Evolutionary conservation across 2,329 filamentous ascomycete genomes (phyloP).

Genomic region (Aspergillus sp.): DNA sequence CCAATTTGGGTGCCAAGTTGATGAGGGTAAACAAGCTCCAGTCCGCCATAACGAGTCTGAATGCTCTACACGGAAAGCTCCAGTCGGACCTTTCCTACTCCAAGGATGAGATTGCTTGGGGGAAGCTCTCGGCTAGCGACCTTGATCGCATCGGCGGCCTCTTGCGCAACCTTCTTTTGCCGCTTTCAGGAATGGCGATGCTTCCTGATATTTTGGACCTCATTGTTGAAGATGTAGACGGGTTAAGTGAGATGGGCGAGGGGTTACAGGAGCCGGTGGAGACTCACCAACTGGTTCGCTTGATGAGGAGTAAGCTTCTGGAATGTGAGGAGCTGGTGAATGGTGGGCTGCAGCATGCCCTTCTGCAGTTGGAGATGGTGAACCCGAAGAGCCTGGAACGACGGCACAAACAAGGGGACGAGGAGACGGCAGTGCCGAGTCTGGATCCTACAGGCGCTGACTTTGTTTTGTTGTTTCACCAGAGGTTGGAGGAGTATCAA

Average conservation of each 20-base stretch:
- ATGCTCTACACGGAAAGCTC: conserved; percentile 66
- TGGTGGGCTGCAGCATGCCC: conserved; percentile 66
- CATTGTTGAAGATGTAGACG: conserved; percentile 24
- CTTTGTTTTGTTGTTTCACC: conserved; percentile 59
- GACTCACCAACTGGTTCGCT: conserved; percentile 32
- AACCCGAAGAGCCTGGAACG: conserved; percentile 31
- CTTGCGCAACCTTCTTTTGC: conserved; percentile 66
- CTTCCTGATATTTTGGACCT: conserved; percentile 68
- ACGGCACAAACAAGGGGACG: conserved; percentile 38
- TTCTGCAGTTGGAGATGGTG: conserved; percentile 54
- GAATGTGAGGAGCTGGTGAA: conserved; percentile 65
- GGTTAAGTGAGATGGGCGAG: conserved; percentile 11
- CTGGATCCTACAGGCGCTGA: conserved; percentile 59
- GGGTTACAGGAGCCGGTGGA: conserved; percentile 22
- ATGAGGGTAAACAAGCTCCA: conserved; percentile 28
- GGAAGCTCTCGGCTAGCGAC: conserved; percentile 69
- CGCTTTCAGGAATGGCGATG: conserved; percentile 68
- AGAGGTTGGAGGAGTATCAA: conserved; percentile 56
- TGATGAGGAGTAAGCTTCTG: conserved; percentile 51
- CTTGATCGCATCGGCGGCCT: conserved; percentile 62
- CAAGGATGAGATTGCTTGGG: conserved; percentile 73
- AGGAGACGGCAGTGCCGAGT: conserved; percentile 58
- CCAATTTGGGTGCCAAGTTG: conserved; percentile 19
- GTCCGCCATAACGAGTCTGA: conserved; percentile 49
- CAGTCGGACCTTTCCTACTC: conserved; percentile 70